Percentiles rank a stretch among this genome's conserved stretches.
phyloP scores from a whole-genome alignment of 2,329 filamentous ascomycete species.

The Thielaviopsis punctulata region DNA sequence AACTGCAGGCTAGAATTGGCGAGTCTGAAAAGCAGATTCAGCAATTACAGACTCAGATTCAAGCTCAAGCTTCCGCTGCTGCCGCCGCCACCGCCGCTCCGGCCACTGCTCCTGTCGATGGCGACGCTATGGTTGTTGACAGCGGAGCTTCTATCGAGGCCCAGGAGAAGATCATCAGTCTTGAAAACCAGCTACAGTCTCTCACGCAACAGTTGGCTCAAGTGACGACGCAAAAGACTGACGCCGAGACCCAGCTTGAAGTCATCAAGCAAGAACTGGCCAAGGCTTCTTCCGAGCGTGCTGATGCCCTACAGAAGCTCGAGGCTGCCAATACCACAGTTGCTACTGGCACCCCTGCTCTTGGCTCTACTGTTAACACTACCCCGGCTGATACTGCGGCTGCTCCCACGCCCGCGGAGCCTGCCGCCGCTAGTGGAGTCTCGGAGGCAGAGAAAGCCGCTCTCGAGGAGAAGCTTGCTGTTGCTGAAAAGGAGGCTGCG shows the following conservation, averaged over 20 bases:
- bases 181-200: conserved; percentile 15
- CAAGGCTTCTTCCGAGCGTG: conserved; percentile 48
- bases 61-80: not conserved
- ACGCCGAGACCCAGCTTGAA: conserved; percentile 5
- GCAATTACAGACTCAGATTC: conserved; percentile 21
- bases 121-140: conserved; percentile 24
- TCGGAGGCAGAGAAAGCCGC: conserved; percentile 41
- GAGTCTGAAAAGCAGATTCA: conserved; percentile 27
- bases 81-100: conserved; percentile 13
- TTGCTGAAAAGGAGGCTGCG: conserved; percentile 41
- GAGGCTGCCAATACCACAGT: conserved; percentile 30
- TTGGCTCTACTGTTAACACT: conserved; percentile 15
- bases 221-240: conserved; percentile 14
- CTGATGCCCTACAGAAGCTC: conserved; percentile 49
- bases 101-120: conserved; percentile 18
- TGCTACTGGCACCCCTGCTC: conserved; percentile 11
- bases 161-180: not conserved
- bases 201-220: conserved; percentile 33
- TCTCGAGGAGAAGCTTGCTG: conserved; percentile 44
- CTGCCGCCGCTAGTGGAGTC: conserved; percentile 19
- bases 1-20: conserved; percentile 26
- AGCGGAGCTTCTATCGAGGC: not conserved
- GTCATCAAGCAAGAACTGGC: conserved; percentile 41
- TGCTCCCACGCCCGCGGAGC: conserved; percentile 15
- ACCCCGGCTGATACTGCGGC: conserved; percentile 2